Evolutionary conservation across 371 early-diverging fungal species (phyloP), one percentile per base, ranked within the genome.

Genomic region (Rhizopus delemar): DNA sequence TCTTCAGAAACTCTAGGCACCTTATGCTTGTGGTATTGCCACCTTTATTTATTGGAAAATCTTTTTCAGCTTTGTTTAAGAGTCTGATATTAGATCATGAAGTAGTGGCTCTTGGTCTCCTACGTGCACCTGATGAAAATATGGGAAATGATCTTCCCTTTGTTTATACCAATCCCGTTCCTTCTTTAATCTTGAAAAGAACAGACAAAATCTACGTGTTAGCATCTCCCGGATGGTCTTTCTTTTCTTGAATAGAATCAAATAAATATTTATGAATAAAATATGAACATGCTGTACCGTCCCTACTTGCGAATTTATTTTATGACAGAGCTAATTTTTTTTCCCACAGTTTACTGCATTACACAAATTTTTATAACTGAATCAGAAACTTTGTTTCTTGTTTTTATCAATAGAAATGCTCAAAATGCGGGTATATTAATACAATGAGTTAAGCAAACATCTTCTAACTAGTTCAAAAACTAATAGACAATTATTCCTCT

Each of bases 161-260:
- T 67, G 80, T 82, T 7, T 82, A 77, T 60, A 76, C 78, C 6
- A 82, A 82, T 49, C 82, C 82, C 3, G 67, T 82, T 22, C 71
- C 73, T 38, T 68, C 73, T 2, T 55, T 73, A 9, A 46, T 73
- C 6, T 46, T 73, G 59, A 69, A 56, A 51, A 45, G 58, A 15
- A 53, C 66, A n/a, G 73, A 73, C 35, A 60, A 57, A 13, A 53
- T 73, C n/a, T 73, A 73, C 55, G 32, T 67, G 16, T 33, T 71
- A 22, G 64, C 71, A 39, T 59, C 71, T 22, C 65, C 64, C 35
- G 71, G 71, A 7, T 71, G 71, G 71, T 57, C 45, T 31, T 68
- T 49, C 16, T 57, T 36, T 51, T 55, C 51, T n/a, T 43, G 51
- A 29, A 22, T 2, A 22, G 22, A 22, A 22, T 22, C 22, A 22